phyloP scores from a whole-genome alignment of 371 early-diverging fungal genomes.

The Cokeromyces recurvatus region DNA sequence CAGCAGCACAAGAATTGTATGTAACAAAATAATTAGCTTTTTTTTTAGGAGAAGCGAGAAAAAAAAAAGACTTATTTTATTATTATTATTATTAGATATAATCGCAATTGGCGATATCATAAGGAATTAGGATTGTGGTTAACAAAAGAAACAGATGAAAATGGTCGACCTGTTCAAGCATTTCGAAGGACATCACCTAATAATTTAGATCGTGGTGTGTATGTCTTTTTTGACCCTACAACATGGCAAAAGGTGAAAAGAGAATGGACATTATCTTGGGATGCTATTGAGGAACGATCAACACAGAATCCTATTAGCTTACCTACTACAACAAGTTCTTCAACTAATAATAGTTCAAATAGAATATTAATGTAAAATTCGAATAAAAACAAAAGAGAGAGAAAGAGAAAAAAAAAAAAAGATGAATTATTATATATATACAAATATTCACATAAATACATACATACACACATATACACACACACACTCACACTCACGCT shows the following conservation, averaged over 20 bases:
- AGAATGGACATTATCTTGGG: slow-evolving; percentile 77
- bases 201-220: slow-evolving; percentile 73
- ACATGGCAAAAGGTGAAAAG: slow-evolving; percentile 79
- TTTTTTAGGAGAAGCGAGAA: background rate
- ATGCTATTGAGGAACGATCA: slow-evolving; percentile 76
- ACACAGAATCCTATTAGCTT: background rate
- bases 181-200: slow-evolving; percentile 41
- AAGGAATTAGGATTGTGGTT: slow-evolving; percentile 85
- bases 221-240: slow-evolving; percentile 81
- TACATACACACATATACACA: too few relatives aligned
- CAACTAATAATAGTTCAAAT: slow-evolving; percentile 9
- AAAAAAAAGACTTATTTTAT: background rate
- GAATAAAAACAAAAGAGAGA: background rate
- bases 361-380: slow-evolving; percentile 20
- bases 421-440: too few relatives aligned
- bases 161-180: slow-evolving; percentile 21
- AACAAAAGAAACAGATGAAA: slow-evolving; percentile 55
- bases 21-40: slow-evolving; percentile 9
- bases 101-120: slow-evolving; percentile 90
- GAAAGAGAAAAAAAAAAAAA: slow-evolving; percentile 2
- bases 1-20: slow-evolving; percentile 88
- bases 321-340: background rate
- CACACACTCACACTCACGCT: too few relatives aligned
- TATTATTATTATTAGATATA: slow-evolving; percentile 37
- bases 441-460: too few relatives aligned